Percentiles rank a stretch among this genome's conserved stretches.
These are phyloP conservation scores for Hericium coralloides DNA, from an alignment of 768 basidiomycete genomes.

Conservation along the genomic window DNA sequence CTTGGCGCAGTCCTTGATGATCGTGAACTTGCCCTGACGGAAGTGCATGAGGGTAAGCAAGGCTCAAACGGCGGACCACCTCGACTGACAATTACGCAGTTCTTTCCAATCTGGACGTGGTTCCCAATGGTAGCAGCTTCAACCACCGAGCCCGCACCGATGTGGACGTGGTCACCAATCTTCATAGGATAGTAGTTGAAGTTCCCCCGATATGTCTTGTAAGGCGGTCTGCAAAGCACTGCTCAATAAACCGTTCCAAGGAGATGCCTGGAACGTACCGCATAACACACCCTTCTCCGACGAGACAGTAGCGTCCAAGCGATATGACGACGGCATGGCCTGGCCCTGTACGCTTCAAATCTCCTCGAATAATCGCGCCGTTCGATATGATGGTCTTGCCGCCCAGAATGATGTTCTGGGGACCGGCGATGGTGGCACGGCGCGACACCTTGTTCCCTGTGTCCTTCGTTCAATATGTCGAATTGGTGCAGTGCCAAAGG, in stretches of 20 bases:
- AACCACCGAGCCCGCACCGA: conserved; percentile 80
- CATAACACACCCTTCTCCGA: conserved; percentile 87
- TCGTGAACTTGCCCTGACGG: conserved; percentile 84
- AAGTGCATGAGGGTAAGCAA: neutral
- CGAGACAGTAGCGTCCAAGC: conserved; percentile 84
- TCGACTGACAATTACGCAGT: conserved; percentile 79
- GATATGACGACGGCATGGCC: conserved; percentile 93
- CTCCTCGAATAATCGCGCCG: conserved; percentile 87
- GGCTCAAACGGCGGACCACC: neutral
- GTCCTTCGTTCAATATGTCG: conserved; percentile 43
- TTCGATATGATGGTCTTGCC: conserved; percentile 95
- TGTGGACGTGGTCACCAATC: conserved; percentile 90
- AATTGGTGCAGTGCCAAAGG: neutral
- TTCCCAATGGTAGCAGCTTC: conserved; percentile 95
- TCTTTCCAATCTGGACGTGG: conserved; percentile 90
- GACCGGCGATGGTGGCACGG: conserved; percentile 83
- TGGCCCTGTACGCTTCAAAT: conserved; percentile 80
- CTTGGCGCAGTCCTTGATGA: conserved; percentile 91
- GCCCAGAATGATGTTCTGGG: conserved; percentile 94
- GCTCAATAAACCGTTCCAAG: neutral
- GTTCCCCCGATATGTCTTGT: conserved; percentile 83
- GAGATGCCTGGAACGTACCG: conserved; percentile 34
- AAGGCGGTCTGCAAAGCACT: conserved; percentile 51
- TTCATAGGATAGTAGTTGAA: conserved; percentile 99
- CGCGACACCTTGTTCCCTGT: conserved; percentile 95